Conservation (phyloP, 2,329 filamentous ascomycete species). For the Phoma sp. region DNA sequence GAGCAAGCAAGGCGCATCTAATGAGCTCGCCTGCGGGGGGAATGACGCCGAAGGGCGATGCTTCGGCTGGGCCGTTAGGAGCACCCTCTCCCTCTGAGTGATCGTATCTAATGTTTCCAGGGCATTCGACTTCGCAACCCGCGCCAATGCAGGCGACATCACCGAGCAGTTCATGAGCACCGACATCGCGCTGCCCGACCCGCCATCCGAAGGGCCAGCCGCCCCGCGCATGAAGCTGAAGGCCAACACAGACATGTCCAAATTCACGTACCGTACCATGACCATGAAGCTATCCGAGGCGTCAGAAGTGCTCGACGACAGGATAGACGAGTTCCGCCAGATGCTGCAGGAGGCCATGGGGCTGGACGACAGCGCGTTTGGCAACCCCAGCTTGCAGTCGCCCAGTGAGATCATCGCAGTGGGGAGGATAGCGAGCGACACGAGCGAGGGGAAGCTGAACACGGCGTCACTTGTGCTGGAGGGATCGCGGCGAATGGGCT, state of each 20-base stretch:
- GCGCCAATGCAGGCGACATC: slow-evolving; percentile 79
- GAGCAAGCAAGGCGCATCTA: slow-evolving; percentile 49
- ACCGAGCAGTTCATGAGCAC: slow-evolving; percentile 79
- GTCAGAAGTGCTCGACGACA: slow-evolving; percentile 91
- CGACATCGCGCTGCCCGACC: slow-evolving; percentile 69
- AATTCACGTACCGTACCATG: slow-evolving; percentile 89
- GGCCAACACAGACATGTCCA: slow-evolving; percentile 86
- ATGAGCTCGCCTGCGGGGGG: slow-evolving; percentile 58
- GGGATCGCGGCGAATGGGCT: slow-evolving; percentile 82
- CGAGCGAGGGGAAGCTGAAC: slow-evolving; percentile 84
- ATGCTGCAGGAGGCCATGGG: slow-evolving; percentile 75
- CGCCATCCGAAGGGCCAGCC: slow-evolving; percentile 72
- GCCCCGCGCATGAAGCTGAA: slow-evolving; percentile 84
- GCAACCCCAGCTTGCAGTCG: slow-evolving; percentile 83
- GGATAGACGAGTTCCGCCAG: slow-evolving; percentile 87
- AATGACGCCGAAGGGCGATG: slow-evolving; percentile 42
- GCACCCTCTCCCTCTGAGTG: not conserved
- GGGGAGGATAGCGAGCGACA: slow-evolving; percentile 88
- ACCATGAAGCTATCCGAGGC: slow-evolving; percentile 93
- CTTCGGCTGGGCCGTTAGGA: slow-evolving; percentile 49
- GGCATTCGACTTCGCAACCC: slow-evolving; percentile 72
- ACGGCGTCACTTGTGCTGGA: slow-evolving; percentile 85
- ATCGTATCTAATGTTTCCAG: slow-evolving; percentile 43
- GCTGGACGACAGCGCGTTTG: slow-evolving; percentile 80
- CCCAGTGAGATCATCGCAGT: slow-evolving; percentile 88